Evolutionary conservation across 2,329 filamentous ascomycete genomes (phyloP).

Genomic region (Hypoxylon sp.): DNA sequence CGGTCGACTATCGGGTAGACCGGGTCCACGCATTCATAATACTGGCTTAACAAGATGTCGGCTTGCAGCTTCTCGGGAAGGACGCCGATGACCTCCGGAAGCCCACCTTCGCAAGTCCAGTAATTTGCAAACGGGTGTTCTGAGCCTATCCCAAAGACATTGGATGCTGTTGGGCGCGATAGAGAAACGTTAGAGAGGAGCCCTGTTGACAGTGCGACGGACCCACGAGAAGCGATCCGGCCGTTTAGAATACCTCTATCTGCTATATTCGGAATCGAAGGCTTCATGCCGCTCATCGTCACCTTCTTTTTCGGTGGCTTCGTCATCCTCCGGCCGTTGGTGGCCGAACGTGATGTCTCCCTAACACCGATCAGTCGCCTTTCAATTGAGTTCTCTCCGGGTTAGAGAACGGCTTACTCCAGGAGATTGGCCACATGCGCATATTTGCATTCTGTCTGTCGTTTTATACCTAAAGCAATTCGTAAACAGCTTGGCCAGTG

Average conservation of each 20-base stretch:
- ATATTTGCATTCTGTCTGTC: constrained; percentile 81
- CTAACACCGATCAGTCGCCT: constrained; percentile 53
- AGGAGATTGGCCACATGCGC: constrained; percentile 81
- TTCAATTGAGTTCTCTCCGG: not conserved
- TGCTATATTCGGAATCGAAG: constrained; percentile 66
- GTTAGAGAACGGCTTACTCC: constrained; percentile 65
- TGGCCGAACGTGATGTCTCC: constrained; percentile 71
- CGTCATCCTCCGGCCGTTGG: constrained; percentile 88
- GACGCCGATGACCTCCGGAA: constrained; percentile 80
- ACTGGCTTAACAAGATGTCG: constrained; percentile 74
- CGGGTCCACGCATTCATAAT: constrained; percentile 80
- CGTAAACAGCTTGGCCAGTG: constrained; percentile 27
- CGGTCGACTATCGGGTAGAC: constrained; percentile 85
- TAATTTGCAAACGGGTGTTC: constrained; percentile 87
- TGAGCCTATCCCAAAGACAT: constrained; percentile 83
- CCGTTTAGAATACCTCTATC: constrained; percentile 64
- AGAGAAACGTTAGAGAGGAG: constrained; percentile 80
- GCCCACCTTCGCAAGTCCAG: constrained; percentile 82
- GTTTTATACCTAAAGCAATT: constrained; percentile 73
- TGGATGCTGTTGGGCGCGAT: constrained; percentile 76
- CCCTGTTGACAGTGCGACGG: constrained; percentile 68
- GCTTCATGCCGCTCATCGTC: constrained; percentile 54
- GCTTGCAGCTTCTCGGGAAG: constrained; percentile 81
- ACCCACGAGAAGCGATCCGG: constrained; percentile 62
- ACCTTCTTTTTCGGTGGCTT: constrained; percentile 79